These are phyloP conservation scores for Thelonectria rubi DNA, from an alignment of 2,329 filamentous ascomycete genomes.

Conservation along the genomic window DNA sequence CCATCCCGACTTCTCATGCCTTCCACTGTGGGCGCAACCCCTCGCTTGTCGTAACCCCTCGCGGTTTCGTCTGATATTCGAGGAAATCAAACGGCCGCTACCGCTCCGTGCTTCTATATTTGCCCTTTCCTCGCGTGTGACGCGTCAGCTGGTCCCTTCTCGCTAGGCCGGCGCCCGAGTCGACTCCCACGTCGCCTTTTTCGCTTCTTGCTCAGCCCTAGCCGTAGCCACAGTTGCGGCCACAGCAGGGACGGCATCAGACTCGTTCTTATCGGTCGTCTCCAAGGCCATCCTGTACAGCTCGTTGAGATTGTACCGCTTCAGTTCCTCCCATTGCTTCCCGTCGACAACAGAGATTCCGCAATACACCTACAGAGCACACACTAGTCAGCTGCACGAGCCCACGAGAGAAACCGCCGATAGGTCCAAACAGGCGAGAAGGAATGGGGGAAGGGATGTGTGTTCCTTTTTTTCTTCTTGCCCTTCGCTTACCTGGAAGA, in stretches of 20 bases:
- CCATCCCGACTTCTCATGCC: not conserved
- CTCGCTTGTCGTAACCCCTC: constrained; percentile 19
- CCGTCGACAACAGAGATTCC: constrained; percentile 82
- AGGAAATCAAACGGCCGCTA: constrained; percentile 17
- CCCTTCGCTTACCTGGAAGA: constrained; percentile 72
- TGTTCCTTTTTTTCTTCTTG: not conserved
- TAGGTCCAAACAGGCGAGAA: constrained; percentile 33
- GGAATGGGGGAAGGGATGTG: not conserved
- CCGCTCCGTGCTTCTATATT: not conserved
- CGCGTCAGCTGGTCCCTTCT: constrained; percentile 16
- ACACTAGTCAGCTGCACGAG: constrained; percentile 34
- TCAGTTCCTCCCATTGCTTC: constrained; percentile 74
- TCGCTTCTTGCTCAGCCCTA: constrained; percentile 19
- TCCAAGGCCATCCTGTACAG: constrained; percentile 62
- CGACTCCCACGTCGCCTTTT: constrained; percentile 31
- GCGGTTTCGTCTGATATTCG: constrained; percentile 6
- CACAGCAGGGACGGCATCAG: constrained; percentile 15
- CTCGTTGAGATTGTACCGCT: constrained; percentile 81
- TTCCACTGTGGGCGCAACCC: constrained; percentile 12
- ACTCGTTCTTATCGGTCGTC: constrained; percentile 27
- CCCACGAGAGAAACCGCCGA: constrained; percentile 8
- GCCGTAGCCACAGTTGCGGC: constrained; percentile 4
- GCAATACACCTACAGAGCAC: constrained; percentile 67
- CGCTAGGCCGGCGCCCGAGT: constrained; percentile 13
- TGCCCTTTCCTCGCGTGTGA: constrained; percentile 20